These are phyloP conservation scores for Syncephalastrum racemosum DNA, from an alignment of 371 early-diverging fungal genomes.

Conservation along the genomic window DNA sequence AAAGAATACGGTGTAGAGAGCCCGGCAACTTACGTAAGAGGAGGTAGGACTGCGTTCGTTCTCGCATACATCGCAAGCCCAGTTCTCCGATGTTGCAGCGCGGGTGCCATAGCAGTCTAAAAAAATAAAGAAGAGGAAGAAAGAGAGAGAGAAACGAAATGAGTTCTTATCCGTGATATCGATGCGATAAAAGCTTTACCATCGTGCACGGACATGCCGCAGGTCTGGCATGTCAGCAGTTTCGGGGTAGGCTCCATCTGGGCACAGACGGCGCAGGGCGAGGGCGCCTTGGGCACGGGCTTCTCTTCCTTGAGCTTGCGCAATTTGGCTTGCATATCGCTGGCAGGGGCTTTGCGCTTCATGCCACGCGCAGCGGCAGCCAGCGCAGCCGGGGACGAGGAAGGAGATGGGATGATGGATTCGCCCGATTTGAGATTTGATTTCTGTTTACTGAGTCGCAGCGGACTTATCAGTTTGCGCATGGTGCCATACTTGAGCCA, in stretches of 20 bases:
- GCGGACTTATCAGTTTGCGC: conserved; percentile 20
- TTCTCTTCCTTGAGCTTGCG: background rate
- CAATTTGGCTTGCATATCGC: background rate
- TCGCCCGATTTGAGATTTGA: too few relatives aligned
- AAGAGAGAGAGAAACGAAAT: too few relatives aligned
- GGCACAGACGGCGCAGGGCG: conserved; percentile 57
- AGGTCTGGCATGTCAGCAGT: conserved; percentile 55
- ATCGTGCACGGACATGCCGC: conserved; percentile 63
- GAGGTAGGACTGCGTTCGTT: conserved; percentile 59
- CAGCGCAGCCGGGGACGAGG: background rate
- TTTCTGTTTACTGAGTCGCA: too few relatives aligned
- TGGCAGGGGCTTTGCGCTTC: too few relatives aligned
- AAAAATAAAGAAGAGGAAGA: background rate
- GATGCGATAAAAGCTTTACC: too few relatives aligned
- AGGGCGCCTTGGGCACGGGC: conserved; percentile 14
- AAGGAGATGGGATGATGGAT: background rate
- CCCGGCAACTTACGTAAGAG: conserved; percentile 45
- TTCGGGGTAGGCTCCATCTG: conserved; percentile 22
- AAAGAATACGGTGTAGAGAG: too few relatives aligned
- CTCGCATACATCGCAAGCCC: conserved; percentile 66
- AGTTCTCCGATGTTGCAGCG: conserved; percentile 20
- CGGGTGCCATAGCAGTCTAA: conserved; percentile 55
- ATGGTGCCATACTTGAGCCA: conserved; percentile 76
- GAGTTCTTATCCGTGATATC: too few relatives aligned
- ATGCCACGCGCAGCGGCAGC: background rate